phyloP scores from a whole-genome alignment of 345 rosid genomes.

The Schrenkiella parvula region DNA sequence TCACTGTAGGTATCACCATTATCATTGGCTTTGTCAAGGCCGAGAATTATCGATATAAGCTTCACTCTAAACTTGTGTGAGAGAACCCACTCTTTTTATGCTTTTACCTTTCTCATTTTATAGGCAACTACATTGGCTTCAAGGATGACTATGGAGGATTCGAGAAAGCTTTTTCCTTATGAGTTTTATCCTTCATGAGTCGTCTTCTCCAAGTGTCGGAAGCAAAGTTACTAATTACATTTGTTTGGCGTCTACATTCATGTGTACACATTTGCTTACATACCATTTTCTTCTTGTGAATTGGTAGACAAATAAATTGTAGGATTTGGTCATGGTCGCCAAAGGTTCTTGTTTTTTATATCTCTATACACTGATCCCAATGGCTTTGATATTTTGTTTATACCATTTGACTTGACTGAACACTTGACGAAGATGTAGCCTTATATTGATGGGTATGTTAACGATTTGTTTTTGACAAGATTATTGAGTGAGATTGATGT shows the following conservation, averaged over 20 bases:
- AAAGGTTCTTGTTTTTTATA: no score
- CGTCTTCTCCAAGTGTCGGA: slow-evolving; percentile 88
- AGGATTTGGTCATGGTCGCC: background rate
- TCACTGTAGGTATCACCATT: slow-evolving; percentile 55
- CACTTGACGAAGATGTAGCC: slow-evolving; percentile 99
- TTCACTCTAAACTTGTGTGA: slow-evolving; percentile 71
- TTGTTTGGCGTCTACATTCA: background rate
- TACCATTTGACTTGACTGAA: slow-evolving; percentile 87
- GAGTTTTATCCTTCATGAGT: slow-evolving; percentile 91
- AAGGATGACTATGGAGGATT: slow-evolving; percentile 85
- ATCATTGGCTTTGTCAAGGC: slow-evolving; percentile 63
- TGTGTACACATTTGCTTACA: background rate
- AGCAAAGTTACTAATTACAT: slow-evolving; percentile 38
- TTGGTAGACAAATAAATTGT: background rate
- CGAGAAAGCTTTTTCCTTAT: slow-evolving; percentile 73
- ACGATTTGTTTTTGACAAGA: background rate
- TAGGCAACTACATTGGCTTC: slow-evolving; percentile 87
- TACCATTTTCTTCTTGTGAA: background rate
- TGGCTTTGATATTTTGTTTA: slow-evolving; percentile 11
- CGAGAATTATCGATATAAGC: slow-evolving; percentile 83
- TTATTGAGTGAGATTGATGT: background rate
- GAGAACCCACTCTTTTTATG: background rate
- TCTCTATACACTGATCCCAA: slow-evolving; percentile 13
- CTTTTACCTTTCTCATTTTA: background rate
- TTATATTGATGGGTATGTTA: slow-evolving; percentile 58